These are phyloP conservation scores for Williopsis jadinii DNA, from an alignment of 1,139 yeast genomes.

Conservation along the genomic window DNA sequence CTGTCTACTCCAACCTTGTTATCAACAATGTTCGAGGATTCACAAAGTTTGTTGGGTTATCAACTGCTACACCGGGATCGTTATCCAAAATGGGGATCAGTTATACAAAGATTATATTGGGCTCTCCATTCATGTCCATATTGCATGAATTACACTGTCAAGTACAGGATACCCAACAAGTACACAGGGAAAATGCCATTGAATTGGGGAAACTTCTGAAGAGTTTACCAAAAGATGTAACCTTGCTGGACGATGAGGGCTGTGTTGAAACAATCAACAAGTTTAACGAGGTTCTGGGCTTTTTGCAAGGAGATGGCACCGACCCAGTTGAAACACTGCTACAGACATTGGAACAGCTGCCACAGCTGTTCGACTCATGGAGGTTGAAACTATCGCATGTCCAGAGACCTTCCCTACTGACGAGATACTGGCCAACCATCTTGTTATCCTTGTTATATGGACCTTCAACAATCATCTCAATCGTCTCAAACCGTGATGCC, in stretches of 20 bases:
- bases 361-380: not conserved
- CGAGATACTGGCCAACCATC: conserved; percentile 65
- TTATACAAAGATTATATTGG: conserved; percentile 21
- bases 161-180: conserved; percentile 16
- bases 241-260: not conserved
- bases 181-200: conserved; percentile 26
- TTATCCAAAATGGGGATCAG: not conserved
- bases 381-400: not conserved
- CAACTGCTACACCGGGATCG: conserved; percentile 2
- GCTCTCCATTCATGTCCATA: conserved; percentile 30
- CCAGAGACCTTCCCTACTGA: conserved; percentile 38
- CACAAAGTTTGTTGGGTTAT: not conserved
- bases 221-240: conserved; percentile 23
- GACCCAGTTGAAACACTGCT: not conserved
- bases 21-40: not conserved
- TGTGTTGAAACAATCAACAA: not conserved
- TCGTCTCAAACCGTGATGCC: conserved; percentile 44
- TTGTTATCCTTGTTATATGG: conserved; percentile 38
- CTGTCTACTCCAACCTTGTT: not conserved
- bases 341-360: not conserved
- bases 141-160: conserved; percentile 24
- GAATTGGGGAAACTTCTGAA: conserved; percentile 30
- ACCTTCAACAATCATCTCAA: conserved; percentile 38
- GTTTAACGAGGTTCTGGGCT: not conserved
- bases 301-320: not conserved